Evolutionary conservation across 2,329 filamentous ascomycete species (phyloP).

Genomic region (Cytospora chrysosperma): DNA sequence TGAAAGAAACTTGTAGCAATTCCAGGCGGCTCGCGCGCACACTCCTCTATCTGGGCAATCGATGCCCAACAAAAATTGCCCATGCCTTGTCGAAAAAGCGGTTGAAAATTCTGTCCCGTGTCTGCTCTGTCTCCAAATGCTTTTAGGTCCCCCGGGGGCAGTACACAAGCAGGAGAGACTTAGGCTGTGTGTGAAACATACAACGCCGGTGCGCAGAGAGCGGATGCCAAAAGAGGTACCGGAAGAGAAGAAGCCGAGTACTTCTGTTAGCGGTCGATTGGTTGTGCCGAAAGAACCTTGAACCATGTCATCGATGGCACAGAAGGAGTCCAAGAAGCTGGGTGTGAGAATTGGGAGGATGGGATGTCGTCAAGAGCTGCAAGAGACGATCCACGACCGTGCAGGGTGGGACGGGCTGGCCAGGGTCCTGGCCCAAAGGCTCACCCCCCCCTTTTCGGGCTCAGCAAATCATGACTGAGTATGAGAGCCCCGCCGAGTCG

Average conservation of each 20-base stretch:
- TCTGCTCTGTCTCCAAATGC: constrained; percentile 1
- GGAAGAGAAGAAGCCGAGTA: constrained; percentile 21
- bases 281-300: constrained; percentile 36
- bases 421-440: constrained; percentile 19
- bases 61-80: constrained; percentile 28
- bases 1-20: constrained; percentile 12
- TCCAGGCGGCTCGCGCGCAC: constrained; percentile 7
- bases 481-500: constrained; percentile 9
- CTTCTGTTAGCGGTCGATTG: constrained; percentile 29
- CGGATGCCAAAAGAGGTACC: constrained; percentile 11
- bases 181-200: constrained; percentile 5
- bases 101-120: constrained; percentile 25
- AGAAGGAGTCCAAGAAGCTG: constrained; percentile 23
- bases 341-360: constrained; percentile 27
- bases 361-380: constrained; percentile 37
- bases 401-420: constrained; percentile 17
- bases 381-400: constrained; percentile 22
- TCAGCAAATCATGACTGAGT: constrained; percentile 19
- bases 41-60: constrained; percentile 11
- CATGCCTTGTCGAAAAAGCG: constrained; percentile 16
- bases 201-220: constrained; percentile 25
- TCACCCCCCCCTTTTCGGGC: constrained; percentile 9
- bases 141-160: not conserved
- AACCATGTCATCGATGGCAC: constrained; percentile 39
- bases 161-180: constrained; percentile 16